Percentiles rank a stretch among this genome's conserved stretches.
Evolutionary conservation across 371 early-diverging fungal species (phyloP).

Genomic region (Mucor irregularis): DNA sequence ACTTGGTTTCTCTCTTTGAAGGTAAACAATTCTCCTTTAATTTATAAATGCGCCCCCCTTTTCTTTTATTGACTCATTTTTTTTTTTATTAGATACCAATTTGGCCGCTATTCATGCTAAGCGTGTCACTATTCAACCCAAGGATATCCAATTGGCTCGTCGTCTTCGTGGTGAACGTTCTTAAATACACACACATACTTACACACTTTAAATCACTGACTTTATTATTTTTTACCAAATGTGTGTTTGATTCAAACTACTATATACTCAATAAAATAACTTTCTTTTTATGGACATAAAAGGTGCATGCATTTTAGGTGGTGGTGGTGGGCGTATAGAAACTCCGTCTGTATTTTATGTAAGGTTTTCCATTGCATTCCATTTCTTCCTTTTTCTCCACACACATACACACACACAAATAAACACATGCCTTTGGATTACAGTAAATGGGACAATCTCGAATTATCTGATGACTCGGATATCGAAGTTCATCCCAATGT

Average conservation of each 20-base stretch:
- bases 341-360: not conserved
- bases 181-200: too few relatives aligned
- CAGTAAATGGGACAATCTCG: slow-evolving; percentile 96
- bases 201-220: too few relatives aligned
- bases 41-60: not conserved
- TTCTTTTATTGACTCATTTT: not conserved
- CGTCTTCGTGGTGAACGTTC: slow-evolving; percentile 66
- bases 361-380: not conserved
- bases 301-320: too few relatives aligned
- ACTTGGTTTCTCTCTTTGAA: slow-evolving; percentile 88
- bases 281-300: too few relatives aligned
- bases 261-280: too few relatives aligned
- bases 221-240: too few relatives aligned
- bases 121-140: slow-evolving; percentile 94
- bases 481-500: slow-evolving; percentile 96
- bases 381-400: not conserved
- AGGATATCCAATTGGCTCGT: slow-evolving; percentile 90
- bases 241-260: too few relatives aligned
- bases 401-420: not conserved
- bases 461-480: slow-evolving; percentile 96
- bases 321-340: too few relatives aligned
- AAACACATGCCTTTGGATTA: slow-evolving; percentile 65
- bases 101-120: slow-evolving; percentile 94
- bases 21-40: slow-evolving; percentile 34
- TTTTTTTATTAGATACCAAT: slow-evolving; percentile 68